A percentile compares a stretch with the other conserved stretches of the same genome.
These are phyloP conservation scores for Erysimum cheiri DNA, from an alignment of 441 rosid species.

Conservation along the genomic window DNA sequence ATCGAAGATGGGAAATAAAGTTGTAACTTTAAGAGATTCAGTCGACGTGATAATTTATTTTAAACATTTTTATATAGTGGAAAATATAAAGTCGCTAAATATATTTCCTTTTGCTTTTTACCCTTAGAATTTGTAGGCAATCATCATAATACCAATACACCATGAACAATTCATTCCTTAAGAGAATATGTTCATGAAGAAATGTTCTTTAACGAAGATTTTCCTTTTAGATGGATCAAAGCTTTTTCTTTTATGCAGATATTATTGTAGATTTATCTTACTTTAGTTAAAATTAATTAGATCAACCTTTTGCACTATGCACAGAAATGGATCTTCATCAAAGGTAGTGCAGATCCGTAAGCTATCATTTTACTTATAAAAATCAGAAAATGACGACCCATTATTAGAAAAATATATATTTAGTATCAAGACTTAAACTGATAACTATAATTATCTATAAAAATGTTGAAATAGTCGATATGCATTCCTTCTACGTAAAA, in stretches of 20 bases:
- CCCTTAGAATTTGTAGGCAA: conserved; percentile 32
- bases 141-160: conserved; percentile 37
- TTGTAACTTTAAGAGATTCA: conserved; percentile 9
- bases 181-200: conserved; percentile 22
- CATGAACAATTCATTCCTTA: conserved; percentile 7
- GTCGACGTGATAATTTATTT: conserved; percentile 33
- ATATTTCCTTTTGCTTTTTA: conserved; percentile 30
- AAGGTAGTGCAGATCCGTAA: conserved; percentile 47
- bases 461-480: conserved; percentile 6
- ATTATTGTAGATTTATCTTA: conserved; percentile 39
- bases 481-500: conserved; percentile 41
- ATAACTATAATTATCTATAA: conserved; percentile 4
- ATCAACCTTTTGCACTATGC: conserved; percentile 43
- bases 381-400: conserved; percentile 40
- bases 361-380: conserved; percentile 39
- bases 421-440: not conserved
- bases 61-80: not conserved
- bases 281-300: conserved; percentile 38
- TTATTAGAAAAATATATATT: conserved; percentile 9
- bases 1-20: conserved; percentile 3
- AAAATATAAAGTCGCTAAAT: conserved; percentile 14
- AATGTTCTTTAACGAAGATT: conserved; percentile 27
- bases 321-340: conserved; percentile 43
- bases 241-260: conserved; percentile 41
- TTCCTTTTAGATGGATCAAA: conserved; percentile 29